phyloP scores from a whole-genome alignment of 768 basidiomycete genomes.

The Polyporus arcularius region DNA sequence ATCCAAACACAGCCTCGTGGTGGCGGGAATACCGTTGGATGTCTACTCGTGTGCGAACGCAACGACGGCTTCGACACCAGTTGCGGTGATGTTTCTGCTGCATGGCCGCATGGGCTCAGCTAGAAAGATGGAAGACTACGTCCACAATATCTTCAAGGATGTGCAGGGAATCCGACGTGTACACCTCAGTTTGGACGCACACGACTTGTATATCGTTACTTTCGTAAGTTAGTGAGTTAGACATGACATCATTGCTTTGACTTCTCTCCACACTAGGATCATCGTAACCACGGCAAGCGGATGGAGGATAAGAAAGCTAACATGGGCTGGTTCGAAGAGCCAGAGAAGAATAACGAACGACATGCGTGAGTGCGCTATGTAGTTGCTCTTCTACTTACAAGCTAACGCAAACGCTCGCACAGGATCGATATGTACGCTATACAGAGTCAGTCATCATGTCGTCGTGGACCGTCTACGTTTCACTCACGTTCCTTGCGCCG shows the following conservation, averaged over 20 bases:
- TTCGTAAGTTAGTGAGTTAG: slow-evolving; percentile 36
- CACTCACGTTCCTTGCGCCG: neutral
- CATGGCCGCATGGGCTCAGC: slow-evolving; percentile 46
- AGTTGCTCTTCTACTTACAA: neutral
- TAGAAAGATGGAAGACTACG: slow-evolving; percentile 31
- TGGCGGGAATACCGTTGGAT: slow-evolving; percentile 32
- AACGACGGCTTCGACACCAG: slow-evolving; percentile 17
- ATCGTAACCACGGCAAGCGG: slow-evolving; percentile 53
- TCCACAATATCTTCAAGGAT: slow-evolving; percentile 22
- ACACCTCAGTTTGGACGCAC: slow-evolving; percentile 16
- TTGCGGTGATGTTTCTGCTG: slow-evolving; percentile 44
- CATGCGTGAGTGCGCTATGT: slow-evolving; percentile 39
- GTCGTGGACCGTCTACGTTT: neutral
- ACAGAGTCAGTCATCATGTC: slow-evolving; percentile 34
- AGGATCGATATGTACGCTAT: slow-evolving; percentile 52
- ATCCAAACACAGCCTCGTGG: slow-evolving; percentile 13
- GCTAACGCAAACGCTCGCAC: slow-evolving; percentile 16
- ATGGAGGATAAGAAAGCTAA: slow-evolving; percentile 40
- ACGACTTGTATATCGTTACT: slow-evolving; percentile 49
- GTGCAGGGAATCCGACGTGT: slow-evolving; percentile 9
- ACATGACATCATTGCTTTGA: neutral
- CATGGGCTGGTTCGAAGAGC: slow-evolving; percentile 36
- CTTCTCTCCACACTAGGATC: slow-evolving; percentile 40
- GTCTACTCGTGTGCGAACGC: slow-evolving; percentile 25
- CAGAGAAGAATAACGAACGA: slow-evolving; percentile 38